phyloP scores from a whole-genome alignment of 129 eudicot species.

The Centaurea solstitialis region DNA sequence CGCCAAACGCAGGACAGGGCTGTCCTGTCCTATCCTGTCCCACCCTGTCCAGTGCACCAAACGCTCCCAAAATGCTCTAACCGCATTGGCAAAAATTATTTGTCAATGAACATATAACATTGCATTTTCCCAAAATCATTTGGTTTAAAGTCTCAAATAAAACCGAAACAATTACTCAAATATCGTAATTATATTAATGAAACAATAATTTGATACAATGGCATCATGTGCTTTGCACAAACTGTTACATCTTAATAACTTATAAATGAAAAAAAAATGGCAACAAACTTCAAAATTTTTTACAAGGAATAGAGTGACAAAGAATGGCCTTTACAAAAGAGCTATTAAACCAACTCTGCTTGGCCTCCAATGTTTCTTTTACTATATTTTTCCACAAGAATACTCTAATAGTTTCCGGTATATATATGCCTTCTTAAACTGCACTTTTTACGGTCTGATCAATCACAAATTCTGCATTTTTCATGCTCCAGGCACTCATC shows the following conservation, averaged over 20 bases:
- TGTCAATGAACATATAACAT: too few relatives aligned
- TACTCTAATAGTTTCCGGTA: neutral
- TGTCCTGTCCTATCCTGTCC: too few relatives aligned
- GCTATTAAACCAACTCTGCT: conserved; percentile 25
- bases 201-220: conserved; percentile 42
- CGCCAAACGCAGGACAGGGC: too few relatives aligned
- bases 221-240: conserved; percentile 37
- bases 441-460: conserved; percentile 24
- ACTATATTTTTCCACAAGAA: conserved; percentile 7
- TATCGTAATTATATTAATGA: conserved; percentile 21
- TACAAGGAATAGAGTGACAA: conserved; percentile 33
- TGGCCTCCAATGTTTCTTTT: conserved; percentile 23
- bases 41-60: too few relatives aligned
- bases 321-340: conserved; percentile 36
- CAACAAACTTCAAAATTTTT: conserved; percentile 24
- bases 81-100: too few relatives aligned
- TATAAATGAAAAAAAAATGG: conserved; percentile 19
- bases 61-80: too few relatives aligned
- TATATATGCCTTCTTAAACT: neutral
- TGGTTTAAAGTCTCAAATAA: neutral
- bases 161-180: neutral
- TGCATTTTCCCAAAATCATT: neutral
- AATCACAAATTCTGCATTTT: conserved; percentile 43
- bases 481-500: conserved; percentile 74
- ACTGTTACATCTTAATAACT: conserved; percentile 23